Percentiles rank a stretch among this genome's conserved stretches.
phyloP scores from a whole-genome alignment of 1,284 basidiomycete species.

The Apiotrichum siamense region DNA sequence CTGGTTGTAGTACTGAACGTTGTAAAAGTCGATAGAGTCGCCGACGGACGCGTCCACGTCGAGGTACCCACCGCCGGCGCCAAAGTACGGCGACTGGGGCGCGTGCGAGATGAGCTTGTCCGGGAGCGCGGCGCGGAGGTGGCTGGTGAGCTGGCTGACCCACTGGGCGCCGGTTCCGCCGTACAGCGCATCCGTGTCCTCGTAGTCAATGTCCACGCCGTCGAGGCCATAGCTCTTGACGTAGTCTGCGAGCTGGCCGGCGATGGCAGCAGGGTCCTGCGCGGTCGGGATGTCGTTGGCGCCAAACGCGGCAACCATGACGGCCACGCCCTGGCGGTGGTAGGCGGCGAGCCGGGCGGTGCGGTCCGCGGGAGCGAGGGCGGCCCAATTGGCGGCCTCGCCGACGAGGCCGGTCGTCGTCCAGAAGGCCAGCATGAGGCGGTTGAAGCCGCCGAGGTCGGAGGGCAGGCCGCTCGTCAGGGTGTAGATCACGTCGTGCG shows the following conservation, averaged over 20 bases:
- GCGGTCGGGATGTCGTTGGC: slow-evolving; percentile 20
- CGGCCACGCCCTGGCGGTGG: slow-evolving; percentile 40
- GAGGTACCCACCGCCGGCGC: slow-evolving; percentile 31
- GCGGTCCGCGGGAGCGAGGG: too few species aligned
- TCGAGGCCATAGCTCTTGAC: slow-evolving; percentile 49
- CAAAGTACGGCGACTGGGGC: slow-evolving; percentile 20
- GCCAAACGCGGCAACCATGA: slow-evolving; percentile 9
- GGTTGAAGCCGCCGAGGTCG: slow-evolving; percentile 29
- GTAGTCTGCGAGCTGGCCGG: slow-evolving; percentile 33
- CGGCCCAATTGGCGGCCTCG: slow-evolving; percentile 12
- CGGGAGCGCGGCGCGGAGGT: slow-evolving; percentile 20
- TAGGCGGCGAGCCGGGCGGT: slow-evolving; percentile 35
- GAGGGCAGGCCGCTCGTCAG: too few species aligned
- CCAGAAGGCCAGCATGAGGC: slow-evolving; percentile 49
- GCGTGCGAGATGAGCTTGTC: slow-evolving; percentile 40
- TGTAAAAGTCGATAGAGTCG: slow-evolving; percentile 36
- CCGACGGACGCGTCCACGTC: slow-evolving; percentile 34
- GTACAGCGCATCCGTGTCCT: slow-evolving; percentile 20
- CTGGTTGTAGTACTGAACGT: slow-evolving; percentile 49
- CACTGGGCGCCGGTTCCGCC: slow-evolving; percentile 31
- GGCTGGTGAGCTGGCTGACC: slow-evolving; percentile 18
- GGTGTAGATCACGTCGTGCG: too few species aligned
- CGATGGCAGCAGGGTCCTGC: slow-evolving; percentile 1
- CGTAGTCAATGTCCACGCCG: slow-evolving; percentile 52
- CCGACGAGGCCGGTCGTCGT: background rate